Evolutionary conservation across 805 yeast species (phyloP).

Genomic region (Geotrichum ghanense): DNA sequence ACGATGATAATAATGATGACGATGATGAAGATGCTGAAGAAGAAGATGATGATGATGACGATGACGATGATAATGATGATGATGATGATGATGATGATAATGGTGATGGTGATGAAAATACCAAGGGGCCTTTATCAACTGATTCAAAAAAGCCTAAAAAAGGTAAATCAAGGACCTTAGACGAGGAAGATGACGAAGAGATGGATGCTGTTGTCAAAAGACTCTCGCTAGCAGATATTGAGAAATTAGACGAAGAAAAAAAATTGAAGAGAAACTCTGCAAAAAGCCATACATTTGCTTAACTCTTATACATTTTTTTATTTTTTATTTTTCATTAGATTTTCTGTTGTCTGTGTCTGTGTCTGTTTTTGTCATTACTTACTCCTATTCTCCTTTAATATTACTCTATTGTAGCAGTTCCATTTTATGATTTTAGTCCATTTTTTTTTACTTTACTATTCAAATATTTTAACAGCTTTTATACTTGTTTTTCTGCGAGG

Average conservation of each 20-base stretch:
- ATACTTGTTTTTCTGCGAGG: no score
- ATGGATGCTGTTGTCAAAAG: not conserved
- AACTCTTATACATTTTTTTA: no score
- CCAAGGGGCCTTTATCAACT: no score
- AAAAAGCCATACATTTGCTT: not conserved
- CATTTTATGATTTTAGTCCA: no score
- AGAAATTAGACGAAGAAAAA: not conserved
- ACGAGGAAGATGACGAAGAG: not conserved
- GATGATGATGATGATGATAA: slow-evolving; percentile 35
- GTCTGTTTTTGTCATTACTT: no score
- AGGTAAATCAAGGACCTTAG: not conserved
- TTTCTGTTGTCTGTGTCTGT: no score
- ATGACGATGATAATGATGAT: slow-evolving; percentile 30
- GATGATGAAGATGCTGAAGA: slow-evolving; percentile 30
- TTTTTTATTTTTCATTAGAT: no score
- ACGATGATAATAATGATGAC: slow-evolving; percentile 35
- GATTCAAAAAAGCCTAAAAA: not conserved
- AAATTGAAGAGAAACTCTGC: not conserved
- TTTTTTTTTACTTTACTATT: no score
- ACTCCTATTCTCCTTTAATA: no score
- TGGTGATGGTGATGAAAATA: no score
- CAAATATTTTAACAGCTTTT: no score
- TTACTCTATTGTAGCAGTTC: no score
- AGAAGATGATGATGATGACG: slow-evolving; percentile 24
- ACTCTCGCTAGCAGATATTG: not conserved